Base-by-base conservation (phyloP, 257 asterid species). In the Gynochthodes officinalis region DNA sequence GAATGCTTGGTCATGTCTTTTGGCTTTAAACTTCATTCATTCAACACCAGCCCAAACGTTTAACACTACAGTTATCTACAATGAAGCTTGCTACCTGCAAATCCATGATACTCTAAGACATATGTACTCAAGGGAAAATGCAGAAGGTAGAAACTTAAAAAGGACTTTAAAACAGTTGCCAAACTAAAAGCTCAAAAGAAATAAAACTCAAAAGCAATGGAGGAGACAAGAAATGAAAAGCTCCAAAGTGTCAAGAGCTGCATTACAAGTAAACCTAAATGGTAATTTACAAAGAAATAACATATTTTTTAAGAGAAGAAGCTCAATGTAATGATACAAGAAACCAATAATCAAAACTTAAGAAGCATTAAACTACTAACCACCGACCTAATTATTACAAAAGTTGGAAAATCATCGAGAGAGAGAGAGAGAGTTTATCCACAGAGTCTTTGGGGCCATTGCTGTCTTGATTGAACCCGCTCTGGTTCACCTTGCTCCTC, bases 361-460 rank as follows among this genome's bases (percentile, higher is more conserved):
- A 32, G 55, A 32, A 71, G 44, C 75, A 70, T 70, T 40, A 27
- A 71, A 25, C 40, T 21, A 42, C 35, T 27, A 64, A 27, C 25
- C 12, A 62, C 33, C 18, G 35, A 53, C 54, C 60, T 52, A 33
- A 15, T 50, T 63, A 62, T 49, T 53, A 50, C 37, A 66, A 66
- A 55, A 27, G 18, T 23, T 46, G n/a, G 19, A 19, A 21, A 46
- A 8, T 12, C 53, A 25, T 19, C 30, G 12, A 49, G 30, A 46
- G 54, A 67, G 43, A 33, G 57, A 30, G 28, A 33, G 25, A 30
- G 60, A 27, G 53, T 46, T 28, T 67, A 72, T 58, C 25, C 52
- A 30, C 76, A 48, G 12, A 73, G 60, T 64, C 9, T n/a, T 16
- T 52, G 30, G 46, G 42, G 67, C 67, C 28, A 61, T 16, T 61